These are phyloP conservation scores for Ceratobasidium theobromae DNA, from an alignment of 1,284 basidiomycete genomes.

Conservation along the genomic window DNA sequence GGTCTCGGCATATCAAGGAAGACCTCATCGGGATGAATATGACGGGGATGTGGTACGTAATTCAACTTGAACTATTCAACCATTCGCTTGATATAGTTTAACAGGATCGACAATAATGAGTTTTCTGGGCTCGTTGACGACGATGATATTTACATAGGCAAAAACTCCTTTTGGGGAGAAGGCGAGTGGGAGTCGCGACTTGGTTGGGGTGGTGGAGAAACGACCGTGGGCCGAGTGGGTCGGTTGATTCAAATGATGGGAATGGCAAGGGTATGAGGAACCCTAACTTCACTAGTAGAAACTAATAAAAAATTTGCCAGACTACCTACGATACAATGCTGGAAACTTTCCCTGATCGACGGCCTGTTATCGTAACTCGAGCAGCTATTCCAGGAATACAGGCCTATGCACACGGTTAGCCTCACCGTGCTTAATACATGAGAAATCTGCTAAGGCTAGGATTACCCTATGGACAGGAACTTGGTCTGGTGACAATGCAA, in stretches of 20 bases:
- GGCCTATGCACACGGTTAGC: slow-evolving; percentile 25
- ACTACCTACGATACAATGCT: slow-evolving; percentile 30
- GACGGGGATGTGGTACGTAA: slow-evolving; percentile 25
- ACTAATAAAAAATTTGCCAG: not conserved
- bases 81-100: not conserved
- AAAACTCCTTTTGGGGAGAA: slow-evolving; percentile 23
- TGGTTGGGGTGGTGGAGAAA: slow-evolving; percentile 21
- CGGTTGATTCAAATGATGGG: slow-evolving; percentile 30
- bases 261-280: slow-evolving; percentile 19
- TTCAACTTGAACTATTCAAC: not conserved
- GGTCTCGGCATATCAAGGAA: slow-evolving; percentile 28
- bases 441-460: no score
- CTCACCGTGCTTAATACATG: not conserved
- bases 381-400: slow-evolving; percentile 25
- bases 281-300: no score
- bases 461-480: not conserved
- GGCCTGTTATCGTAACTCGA: slow-evolving; percentile 22
- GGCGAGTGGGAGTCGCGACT: slow-evolving; percentile 16
- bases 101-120: slow-evolving; percentile 30
- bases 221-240: slow-evolving; percentile 16
- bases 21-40: slow-evolving; percentile 24
- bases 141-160: slow-evolving; percentile 6
- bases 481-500: slow-evolving; percentile 29
- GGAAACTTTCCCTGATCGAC: slow-evolving; percentile 13
- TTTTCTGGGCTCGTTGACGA: slow-evolving; percentile 27